Base-by-base conservation (phyloP, 1,284 basidiomycete species). In the Pyrrhoderma noxium region DNA sequence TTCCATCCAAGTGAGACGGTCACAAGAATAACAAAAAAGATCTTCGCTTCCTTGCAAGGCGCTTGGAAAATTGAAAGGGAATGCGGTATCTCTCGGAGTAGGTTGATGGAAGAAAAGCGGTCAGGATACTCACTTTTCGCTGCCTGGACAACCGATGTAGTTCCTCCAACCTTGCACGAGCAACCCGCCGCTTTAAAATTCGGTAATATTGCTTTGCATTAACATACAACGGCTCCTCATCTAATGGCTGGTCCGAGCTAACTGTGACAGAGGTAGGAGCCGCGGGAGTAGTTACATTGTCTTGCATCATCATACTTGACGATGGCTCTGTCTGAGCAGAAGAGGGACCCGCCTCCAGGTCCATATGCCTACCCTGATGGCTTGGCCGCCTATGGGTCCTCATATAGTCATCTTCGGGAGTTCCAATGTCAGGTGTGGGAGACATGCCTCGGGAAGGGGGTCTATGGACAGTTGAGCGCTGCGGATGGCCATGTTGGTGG, bases 141-240 rank as follows among this genome's bases (percentile, higher is more conserved):
- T 93, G 89, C 60, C 85, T 78, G 49, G 91, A 93, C 55, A 97
- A 78, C 57, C 92, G 76, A 62, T 95, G 92, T 48, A 97, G 76
- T 68, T 96, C 93, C 62, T 95, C 93, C 45, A 96, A 74, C 27
- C 94, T 75, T 1, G 91, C 89, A 37, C 93, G 73, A 5, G 93
- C 92, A 58, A 89, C 79, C 50, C 93, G 78, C 55, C 93, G 79
- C 72, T 96, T 96, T 64, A 97, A 77, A 64, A 97, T 97, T 61
- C 94, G 87, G 62, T 93, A 91, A 67, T 96, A 97, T 70, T 97
- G 93, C 67, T 97, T 97, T 46, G 93, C 93, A 63, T 97, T 97
- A 57, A 97, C 94, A 70, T 94, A 95, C 58, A 96, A 80, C 23
- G 93, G 93, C 65, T 96, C 93, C 61, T 96, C 92, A 69, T 95